A percentile compares a stretch with the other conserved stretches of the same genome.
These are phyloP conservation scores for Quercus lobata DNA, from an alignment of 331 rosid species.

Conservation along the genomic window DNA sequence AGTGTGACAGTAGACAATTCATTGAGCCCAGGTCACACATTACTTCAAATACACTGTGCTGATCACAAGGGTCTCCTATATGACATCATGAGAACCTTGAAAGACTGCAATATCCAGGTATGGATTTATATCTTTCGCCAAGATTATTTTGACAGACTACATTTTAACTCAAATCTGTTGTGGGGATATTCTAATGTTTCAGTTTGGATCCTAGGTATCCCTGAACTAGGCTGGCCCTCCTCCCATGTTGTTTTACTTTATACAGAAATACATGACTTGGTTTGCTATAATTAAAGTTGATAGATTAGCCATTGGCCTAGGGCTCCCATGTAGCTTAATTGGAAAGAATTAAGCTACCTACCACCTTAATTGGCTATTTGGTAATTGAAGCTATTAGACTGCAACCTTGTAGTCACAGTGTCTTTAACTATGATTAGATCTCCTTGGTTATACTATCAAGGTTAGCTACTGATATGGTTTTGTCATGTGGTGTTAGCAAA, in stretches of 20 bases:
- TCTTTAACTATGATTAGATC: too few species aligned
- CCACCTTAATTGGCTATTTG: too few species aligned
- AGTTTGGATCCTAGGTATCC: not conserved
- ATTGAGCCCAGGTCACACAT: slow-evolving; percentile 70
- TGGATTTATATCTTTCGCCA: slow-evolving; percentile 11
- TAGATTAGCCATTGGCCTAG: not conserved
- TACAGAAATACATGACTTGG: not conserved
- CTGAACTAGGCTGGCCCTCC: not conserved
- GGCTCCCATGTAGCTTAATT: too few species aligned
- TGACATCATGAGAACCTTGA: slow-evolving; percentile 73
- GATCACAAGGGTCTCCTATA: slow-evolving; percentile 79
- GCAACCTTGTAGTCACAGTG: too few species aligned
- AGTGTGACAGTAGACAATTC: slow-evolving; percentile 57
- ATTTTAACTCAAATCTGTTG: not conserved
- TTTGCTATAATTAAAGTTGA: not conserved
- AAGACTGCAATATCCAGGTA: slow-evolving; percentile 69
- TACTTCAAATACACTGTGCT: slow-evolving; percentile 61
- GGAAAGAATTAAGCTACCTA: too few species aligned
- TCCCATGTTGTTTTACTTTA: not conserved
- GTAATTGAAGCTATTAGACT: too few species aligned
- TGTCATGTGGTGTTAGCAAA: not conserved
- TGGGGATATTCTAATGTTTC: not conserved
- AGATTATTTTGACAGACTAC: not conserved
- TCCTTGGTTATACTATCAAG: too few species aligned
- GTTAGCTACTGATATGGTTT: not conserved